Conservation (phyloP, 805 yeast genomes). For the Nakazawaea anatomiae region DNA sequence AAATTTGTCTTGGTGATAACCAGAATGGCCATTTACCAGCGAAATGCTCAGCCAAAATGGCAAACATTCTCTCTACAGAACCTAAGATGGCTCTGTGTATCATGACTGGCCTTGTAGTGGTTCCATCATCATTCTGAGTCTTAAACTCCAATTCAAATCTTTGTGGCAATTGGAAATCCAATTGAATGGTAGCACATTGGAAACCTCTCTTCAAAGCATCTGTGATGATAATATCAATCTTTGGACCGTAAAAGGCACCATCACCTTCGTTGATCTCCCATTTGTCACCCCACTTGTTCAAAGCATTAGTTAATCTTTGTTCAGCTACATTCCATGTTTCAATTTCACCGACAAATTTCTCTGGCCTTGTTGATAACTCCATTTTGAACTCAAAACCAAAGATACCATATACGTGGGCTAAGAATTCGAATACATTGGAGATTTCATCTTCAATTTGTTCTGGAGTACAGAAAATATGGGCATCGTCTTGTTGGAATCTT, state of each 20-base stretch:
- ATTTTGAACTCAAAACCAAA: slow-evolving; percentile 94
- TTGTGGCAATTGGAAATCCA: slow-evolving; percentile 96
- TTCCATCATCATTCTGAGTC: slow-evolving; percentile 55
- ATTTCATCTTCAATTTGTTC: slow-evolving; percentile 89
- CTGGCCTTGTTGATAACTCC: slow-evolving; percentile 97
- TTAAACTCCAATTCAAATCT: slow-evolving; percentile 89
- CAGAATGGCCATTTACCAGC: slow-evolving; percentile 99
- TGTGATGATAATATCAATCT: slow-evolving; percentile 92
- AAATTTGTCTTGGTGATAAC: slow-evolving; percentile 98
- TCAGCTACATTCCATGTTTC: slow-evolving; percentile 95
- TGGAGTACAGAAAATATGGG: slow-evolving; percentile 92
- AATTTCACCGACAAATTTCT: slow-evolving; percentile 88
- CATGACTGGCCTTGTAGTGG: slow-evolving; percentile 87
- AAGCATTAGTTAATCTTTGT: slow-evolving; percentile 71
- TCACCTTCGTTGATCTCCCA: slow-evolving; percentile 98
- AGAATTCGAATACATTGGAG: slow-evolving; percentile 76
- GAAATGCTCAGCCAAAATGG: slow-evolving; percentile 94
- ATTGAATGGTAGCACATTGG: slow-evolving; percentile 98
- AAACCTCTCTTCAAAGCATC: slow-evolving; percentile 96
- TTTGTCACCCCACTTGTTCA: slow-evolving; percentile 77
- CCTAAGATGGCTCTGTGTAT: slow-evolving; percentile 99
- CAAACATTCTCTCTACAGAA: slow-evolving; percentile 98
- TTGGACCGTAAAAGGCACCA: slow-evolving; percentile 95
- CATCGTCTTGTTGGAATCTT: slow-evolving; percentile 99
- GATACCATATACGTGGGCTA: slow-evolving; percentile 79